A percentile compares a stretch with the other conserved stretches of the same genome.
These are phyloP conservation scores for Cryptococcus depauperatus DNA, from an alignment of 1,284 basidiomycete genomes.

Conservation along the genomic window DNA sequence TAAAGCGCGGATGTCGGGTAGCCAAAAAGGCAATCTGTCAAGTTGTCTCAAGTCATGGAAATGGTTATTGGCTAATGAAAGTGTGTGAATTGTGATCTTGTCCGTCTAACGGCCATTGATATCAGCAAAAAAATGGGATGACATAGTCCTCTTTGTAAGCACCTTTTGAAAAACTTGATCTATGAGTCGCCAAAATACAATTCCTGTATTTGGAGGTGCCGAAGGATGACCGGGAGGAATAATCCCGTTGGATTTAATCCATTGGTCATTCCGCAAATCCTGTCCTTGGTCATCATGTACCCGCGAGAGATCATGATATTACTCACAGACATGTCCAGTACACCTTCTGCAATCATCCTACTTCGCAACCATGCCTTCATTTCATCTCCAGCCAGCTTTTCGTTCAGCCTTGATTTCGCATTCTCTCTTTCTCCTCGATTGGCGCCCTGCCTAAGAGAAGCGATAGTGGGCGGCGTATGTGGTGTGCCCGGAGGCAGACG, in stretches of 20 bases:
- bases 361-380: slow-evolving; percentile 39
- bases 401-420: slow-evolving; percentile 28
- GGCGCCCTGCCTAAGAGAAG: slow-evolving; percentile 5
- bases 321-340: slow-evolving; percentile 40
- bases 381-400: slow-evolving; percentile 27
- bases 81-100: slow-evolving; percentile 30
- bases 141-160: background rate
- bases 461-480: slow-evolving; percentile 14
- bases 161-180: slow-evolving; percentile 33
- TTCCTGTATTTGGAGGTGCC: slow-evolving; percentile 30
- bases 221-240: slow-evolving; percentile 36
- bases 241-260: slow-evolving; percentile 36
- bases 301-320: background rate
- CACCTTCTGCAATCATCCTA: slow-evolving; percentile 28
- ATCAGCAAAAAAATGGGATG: background rate
- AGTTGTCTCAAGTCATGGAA: slow-evolving; percentile 30
- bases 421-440: slow-evolving; percentile 16
- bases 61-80: slow-evolving; percentile 38
- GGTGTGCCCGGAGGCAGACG: slow-evolving; percentile 14
- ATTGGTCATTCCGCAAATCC: slow-evolving; percentile 32
- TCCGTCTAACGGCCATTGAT: background rate
- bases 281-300: slow-evolving; percentile 7
- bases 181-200: slow-evolving; percentile 39
- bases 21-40: slow-evolving; percentile 23
- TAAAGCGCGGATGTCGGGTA: slow-evolving; percentile 40